A percentile compares a stretch with the other conserved stretches of the same genome.
These are phyloP conservation scores for Saccharomyces eubayanus DNA, from an alignment of 805 yeast species.

Conservation along the genomic window DNA sequence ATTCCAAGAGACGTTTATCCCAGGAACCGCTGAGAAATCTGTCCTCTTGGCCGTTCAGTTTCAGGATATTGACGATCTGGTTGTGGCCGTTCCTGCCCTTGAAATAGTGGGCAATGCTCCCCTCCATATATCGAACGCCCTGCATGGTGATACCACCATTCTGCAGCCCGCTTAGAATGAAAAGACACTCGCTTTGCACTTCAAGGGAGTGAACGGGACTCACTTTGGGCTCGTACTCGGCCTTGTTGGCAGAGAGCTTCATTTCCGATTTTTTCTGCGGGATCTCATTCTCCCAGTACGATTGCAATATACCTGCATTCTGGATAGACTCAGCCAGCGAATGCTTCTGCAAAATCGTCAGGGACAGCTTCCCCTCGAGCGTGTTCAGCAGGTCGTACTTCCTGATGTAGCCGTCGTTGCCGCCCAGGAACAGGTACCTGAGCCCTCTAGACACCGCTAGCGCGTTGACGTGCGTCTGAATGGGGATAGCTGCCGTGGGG, in stretches of 20 bases:
- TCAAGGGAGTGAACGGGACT: conserved; percentile 87
- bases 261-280: conserved; percentile 48
- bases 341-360: conserved; percentile 88
- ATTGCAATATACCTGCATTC: conserved; percentile 71
- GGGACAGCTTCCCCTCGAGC: conserved; percentile 74
- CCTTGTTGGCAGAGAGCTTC: conserved; percentile 25
- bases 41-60: conserved; percentile 53
- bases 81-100: conserved; percentile 44
- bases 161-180: conserved; percentile 75
- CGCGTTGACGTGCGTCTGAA: conserved; percentile 68
- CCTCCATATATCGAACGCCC: conserved; percentile 76
- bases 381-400: conserved; percentile 82
- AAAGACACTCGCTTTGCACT: conserved; percentile 70
- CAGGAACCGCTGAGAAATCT: conserved; percentile 76
- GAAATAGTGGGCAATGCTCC: conserved; percentile 70
- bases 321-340: conserved; percentile 77
- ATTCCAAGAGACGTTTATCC: conserved; percentile 72
- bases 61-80: conserved; percentile 65
- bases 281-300: conserved; percentile 96
- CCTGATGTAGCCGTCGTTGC: conserved; percentile 89
- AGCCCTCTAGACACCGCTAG: conserved; percentile 71
- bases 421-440: conserved; percentile 86
- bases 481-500: conserved; percentile 86
- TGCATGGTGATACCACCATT: conserved; percentile 84
- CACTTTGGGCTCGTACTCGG: conserved; percentile 44